Evolutionary conservation across 2,329 filamentous ascomycete species (phyloP), one percentile per base, ranked within the genome.

Genomic region (Diplodia corticola): DNA sequence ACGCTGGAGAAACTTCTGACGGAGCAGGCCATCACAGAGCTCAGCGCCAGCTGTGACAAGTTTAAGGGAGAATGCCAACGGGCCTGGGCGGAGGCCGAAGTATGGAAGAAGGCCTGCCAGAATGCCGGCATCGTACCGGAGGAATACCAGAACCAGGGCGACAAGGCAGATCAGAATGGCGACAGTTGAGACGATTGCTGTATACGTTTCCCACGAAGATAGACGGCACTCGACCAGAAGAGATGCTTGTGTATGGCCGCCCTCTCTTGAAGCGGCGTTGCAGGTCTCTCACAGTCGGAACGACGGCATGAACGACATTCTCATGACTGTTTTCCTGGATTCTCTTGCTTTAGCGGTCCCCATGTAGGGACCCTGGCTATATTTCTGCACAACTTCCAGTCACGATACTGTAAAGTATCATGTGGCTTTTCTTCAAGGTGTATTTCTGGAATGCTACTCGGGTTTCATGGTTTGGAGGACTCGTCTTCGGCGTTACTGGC

Each of bases 1-100:
- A 94, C 91, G 4, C 82, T 95, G 30, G 92, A 95, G 80, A 98
- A 98, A 80, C 85, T 96, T 46, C 84, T 95, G 46, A 94, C 91
- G 0, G 92, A 96, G 79, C 91, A 95, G 76, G 92, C 92, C 55
- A 94, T 96, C 70, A 88, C 89, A 17, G 94, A 98, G 79, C 87
- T 97, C 60, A 94, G 90, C 74, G 86, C 89, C 33, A 93, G 90
- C 69, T 96, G 94, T 73, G 92, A 96, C 71, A 95, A 93, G 80
- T 85, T 94, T 69, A 94, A 94, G 81, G 83, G 84, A 40, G 91
- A 95, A 74, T 91, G 89, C 70, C 89, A 93, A 75, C 84, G 90
- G 37, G 87, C 91, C 24, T 93, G 91, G 82, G 84, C 89, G 61
- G 91, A 94, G 76, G 84, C 90, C 60, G 89, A 92, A 75, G 89